Evolutionary conservation across 257 asterid genomes (phyloP), one percentile per base, ranked within the genome.

Genomic region (Solanum sitiens): DNA sequence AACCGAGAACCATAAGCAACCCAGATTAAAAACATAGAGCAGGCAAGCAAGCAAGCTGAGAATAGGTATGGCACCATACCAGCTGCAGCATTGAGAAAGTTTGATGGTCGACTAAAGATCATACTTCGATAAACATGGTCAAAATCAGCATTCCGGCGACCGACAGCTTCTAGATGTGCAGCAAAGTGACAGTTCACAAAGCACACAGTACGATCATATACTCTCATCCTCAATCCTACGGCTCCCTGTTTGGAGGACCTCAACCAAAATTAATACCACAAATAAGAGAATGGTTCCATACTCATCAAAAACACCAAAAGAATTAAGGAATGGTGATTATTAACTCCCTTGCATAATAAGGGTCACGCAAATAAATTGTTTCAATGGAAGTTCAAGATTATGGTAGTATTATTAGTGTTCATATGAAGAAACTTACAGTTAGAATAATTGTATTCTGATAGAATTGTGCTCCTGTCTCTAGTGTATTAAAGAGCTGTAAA

Each of bases 141-240:
- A 77, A 95, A 97, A 93, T 97, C 99, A 79, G 96, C 98, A 90
- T 97, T 97, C 77, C 99, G 94, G 72, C 99, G 98, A 89, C 88
- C 89, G 44, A 95, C 98, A 82, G 98, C 99, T 80, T 95, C 99
- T 87, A 97, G 90, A 87, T 97, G 99, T 11, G 99, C 99, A 87
- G 99, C 99, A 88, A 97, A 97, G 91, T 97, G 99, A 88, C 99
- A 97, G 89, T 97, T 97, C 83, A 96, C 98, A 89, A 96, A 97
- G 93, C 99, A 97, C 91, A 97, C 83, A 87, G 88, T 91, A 70
- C 98, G 92, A 88, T 91, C 96, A 76, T 93, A 96, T 74, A 95
- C 95, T 89, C 99, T 93, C 99, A 97, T 92, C 90, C 98, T 95
- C 93, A 97, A 89, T 89, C 98, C 99, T 92, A 96, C 99, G 56